Evolutionary conservation across 2,329 filamentous ascomycete genomes (phyloP).

Genomic region (Paecilomyces formosus): DNA sequence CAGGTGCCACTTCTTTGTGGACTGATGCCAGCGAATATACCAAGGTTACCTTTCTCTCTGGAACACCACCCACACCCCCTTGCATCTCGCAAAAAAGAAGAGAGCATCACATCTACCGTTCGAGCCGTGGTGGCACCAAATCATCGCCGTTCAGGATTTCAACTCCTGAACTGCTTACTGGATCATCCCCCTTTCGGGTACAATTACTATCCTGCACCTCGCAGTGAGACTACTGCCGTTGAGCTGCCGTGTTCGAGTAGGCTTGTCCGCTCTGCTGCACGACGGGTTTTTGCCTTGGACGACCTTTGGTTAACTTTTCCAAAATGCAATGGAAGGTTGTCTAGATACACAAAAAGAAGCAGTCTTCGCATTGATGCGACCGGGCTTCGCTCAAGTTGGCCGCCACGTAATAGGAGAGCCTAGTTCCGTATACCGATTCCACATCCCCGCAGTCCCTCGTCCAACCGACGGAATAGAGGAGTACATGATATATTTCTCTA

Average conservation of each 20-base stretch:
- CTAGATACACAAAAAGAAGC: neutral
- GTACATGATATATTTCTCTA: neutral
- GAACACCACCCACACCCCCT: neutral
- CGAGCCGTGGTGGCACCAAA: neutral
- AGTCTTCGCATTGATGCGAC: neutral
- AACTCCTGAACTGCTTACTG: neutral
- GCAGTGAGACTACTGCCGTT: neutral
- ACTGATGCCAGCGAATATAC: neutral
- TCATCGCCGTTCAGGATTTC: neutral
- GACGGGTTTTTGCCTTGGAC: neutral
- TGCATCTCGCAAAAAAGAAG: neutral
- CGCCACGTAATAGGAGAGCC: neutral
- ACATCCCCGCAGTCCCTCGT: neutral
- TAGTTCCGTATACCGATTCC: neutral
- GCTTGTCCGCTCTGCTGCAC: neutral
- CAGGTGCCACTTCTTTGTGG: neutral
- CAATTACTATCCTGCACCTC: neutral
- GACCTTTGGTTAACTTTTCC: neutral
- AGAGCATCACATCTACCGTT: neutral
- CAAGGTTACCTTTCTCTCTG: neutral
- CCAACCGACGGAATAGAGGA: neutral
- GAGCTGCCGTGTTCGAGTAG: neutral
- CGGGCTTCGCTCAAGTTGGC: no score
- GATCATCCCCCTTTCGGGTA: neutral
- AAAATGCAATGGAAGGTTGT: neutral